These are phyloP conservation scores for Circinella umbellata DNA, from an alignment of 371 early-diverging fungal species.

Conservation along the genomic window DNA sequence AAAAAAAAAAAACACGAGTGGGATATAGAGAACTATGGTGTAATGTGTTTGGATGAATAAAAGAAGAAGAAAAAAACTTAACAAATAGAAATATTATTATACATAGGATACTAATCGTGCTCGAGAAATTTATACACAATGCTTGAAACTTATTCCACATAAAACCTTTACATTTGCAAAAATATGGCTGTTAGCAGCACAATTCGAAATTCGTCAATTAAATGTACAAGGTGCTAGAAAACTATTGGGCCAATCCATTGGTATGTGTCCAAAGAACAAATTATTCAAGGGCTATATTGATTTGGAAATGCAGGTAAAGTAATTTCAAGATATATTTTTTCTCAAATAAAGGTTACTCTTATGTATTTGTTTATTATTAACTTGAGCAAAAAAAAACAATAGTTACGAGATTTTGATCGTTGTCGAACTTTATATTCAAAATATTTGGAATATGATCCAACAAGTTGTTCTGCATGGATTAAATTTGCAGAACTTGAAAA, in stretches of 20 bases:
- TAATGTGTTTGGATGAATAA: too few species aligned
- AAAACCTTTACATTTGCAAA: slow-evolving; percentile 95
- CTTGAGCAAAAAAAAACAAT: neutral
- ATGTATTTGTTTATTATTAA: too few species aligned
- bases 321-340: too few species aligned
- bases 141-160: slow-evolving; percentile 91
- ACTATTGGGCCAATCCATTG: slow-evolving; percentile 85
- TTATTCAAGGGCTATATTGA: slow-evolving; percentile 97
- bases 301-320: slow-evolving; percentile 77
- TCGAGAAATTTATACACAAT: slow-evolving; percentile 84
- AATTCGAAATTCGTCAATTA: slow-evolving; percentile 86
- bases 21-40: too few species aligned
- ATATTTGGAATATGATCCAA: slow-evolving; percentile 84
- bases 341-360: too few species aligned
- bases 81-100: neutral
- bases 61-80: too few species aligned
- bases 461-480: slow-evolving; percentile 92
- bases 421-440: slow-evolving; percentile 88
- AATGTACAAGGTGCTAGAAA: slow-evolving; percentile 83
- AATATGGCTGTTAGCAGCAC: slow-evolving; percentile 92
- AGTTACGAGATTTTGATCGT: slow-evolving; percentile 94
- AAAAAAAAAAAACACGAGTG: neutral
- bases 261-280: slow-evolving; percentile 79
- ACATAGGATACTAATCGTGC: slow-evolving; percentile 81
- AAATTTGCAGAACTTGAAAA: slow-evolving; percentile 92